Conservation (phyloP, 148 eudicot genomes). For the Rhododendron vialii region DNA sequence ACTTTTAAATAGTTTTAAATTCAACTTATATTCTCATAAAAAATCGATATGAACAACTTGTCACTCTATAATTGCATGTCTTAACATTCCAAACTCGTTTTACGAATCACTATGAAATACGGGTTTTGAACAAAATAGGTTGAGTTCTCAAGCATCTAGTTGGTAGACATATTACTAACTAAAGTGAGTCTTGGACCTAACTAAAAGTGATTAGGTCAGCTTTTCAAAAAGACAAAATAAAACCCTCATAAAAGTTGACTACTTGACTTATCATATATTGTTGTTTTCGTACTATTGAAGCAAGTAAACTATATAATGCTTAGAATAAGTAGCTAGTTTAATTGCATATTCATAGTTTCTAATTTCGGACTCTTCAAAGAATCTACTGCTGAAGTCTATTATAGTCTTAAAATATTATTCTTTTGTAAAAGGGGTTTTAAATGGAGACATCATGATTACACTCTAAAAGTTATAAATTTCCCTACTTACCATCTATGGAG, state of each 20-base stretch:
- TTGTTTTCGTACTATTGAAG: neutral
- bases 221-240: neutral
- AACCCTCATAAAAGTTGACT: neutral
- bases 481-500: no score
- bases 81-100: neutral
- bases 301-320: neutral
- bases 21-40: neutral
- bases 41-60: neutral
- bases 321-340: neutral
- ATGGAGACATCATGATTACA: no score
- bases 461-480: no score
- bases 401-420: neutral
- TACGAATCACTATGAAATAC: neutral
- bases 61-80: neutral
- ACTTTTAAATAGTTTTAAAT: neutral
- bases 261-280: neutral
- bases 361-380: neutral
- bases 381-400: neutral
- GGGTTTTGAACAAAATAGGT: neutral
- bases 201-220: neutral
- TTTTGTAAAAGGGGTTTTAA: neutral
- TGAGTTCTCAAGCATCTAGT: neutral
- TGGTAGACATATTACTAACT: neutral
- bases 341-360: neutral
- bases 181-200: neutral